Evolutionary conservation across 352 stramenopile genomes (phyloP), one percentile per base, ranked within the genome.

Genomic region (Phytophthora kernoviae): DNA sequence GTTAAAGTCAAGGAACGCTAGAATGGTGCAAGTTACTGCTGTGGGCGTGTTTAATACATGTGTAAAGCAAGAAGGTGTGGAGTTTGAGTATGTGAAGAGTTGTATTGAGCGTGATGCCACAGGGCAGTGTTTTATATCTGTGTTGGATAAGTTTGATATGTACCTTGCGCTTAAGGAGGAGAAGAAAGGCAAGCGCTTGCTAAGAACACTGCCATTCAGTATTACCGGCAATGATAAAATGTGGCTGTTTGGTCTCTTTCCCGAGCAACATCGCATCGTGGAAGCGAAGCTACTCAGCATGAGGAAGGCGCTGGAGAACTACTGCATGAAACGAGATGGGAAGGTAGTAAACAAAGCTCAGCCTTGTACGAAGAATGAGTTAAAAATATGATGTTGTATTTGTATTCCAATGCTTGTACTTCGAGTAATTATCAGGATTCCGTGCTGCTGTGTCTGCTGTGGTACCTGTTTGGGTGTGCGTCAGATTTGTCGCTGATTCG

Each of bases 391-490:
- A 61, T 61, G 36, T n/a, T 21, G 3, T 61, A 70, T 32, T 45
- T 76, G 22, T 78, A 73, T 44, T 17, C 49, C 0, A 63, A 7
- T 26, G 54, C 58, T 8, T 46, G 32, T 2, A 52, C 4, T 9
- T 11, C 50, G 1, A 37, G 17, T 2, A 68, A 76, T 52, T 76
- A 69, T 43, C 60, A 76, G 44, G 56, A 77, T 42, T 49, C 55
- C 4, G 60, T 54, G 0, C 40, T 78, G 5, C 24, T 81, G 4
- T 61, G 60, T 10, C 15, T 81, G 1, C 21, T 75, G 47, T 69
- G 61, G 60, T 75, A 71, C 47, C 30, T 73, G 11, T 75, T 80
- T 21, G 62, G 62, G 0, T 58, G 54, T 12, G 62, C 62, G 2
- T 74, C 58, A 0, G 50, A 76, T 11, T 18, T 68, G 2, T 33